These are phyloP conservation scores for Oryza officinalis DNA, from an alignment of 176 grass and related monocot genomes.

Conservation along the genomic window DNA sequence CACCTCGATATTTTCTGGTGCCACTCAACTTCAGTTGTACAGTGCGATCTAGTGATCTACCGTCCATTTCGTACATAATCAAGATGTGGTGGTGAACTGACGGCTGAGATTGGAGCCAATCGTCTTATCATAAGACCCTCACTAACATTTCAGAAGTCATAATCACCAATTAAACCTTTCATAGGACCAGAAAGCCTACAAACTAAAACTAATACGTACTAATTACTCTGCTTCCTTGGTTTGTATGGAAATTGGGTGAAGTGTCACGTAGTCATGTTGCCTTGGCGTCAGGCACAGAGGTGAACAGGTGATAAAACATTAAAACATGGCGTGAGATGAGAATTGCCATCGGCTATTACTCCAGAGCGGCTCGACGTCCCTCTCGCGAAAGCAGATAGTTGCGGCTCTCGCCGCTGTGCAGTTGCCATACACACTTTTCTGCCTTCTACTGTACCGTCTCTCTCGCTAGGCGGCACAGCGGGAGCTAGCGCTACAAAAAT, in stretches of 20 bases:
- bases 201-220: too few relatives aligned
- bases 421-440: slow-evolving; percentile 1
- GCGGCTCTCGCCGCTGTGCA: not conserved
- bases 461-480: not conserved
- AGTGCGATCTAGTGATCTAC: not conserved
- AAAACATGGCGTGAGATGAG: slow-evolving; percentile 4
- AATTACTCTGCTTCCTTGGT: not conserved
- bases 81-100: not conserved
- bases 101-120: not conserved
- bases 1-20: not conserved
- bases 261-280: not conserved
- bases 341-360: slow-evolving; percentile 6
- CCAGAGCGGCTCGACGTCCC: slow-evolving; percentile 43
- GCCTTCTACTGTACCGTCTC: slow-evolving; percentile 22
- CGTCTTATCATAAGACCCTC: not conserved
- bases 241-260: not conserved
- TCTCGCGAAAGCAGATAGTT: slow-evolving; percentile 8
- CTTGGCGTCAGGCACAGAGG: not conserved
- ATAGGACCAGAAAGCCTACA: not conserved
- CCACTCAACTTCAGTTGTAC: not conserved
- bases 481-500: slow-evolving; percentile 33
- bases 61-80: not conserved
- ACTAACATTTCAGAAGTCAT: not conserved
- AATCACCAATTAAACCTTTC: not conserved
- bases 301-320: not conserved